These are phyloP conservation scores for Xylariaceae sp. DNA, from an alignment of 2,329 filamentous ascomycete species.

Conservation along the genomic window DNA sequence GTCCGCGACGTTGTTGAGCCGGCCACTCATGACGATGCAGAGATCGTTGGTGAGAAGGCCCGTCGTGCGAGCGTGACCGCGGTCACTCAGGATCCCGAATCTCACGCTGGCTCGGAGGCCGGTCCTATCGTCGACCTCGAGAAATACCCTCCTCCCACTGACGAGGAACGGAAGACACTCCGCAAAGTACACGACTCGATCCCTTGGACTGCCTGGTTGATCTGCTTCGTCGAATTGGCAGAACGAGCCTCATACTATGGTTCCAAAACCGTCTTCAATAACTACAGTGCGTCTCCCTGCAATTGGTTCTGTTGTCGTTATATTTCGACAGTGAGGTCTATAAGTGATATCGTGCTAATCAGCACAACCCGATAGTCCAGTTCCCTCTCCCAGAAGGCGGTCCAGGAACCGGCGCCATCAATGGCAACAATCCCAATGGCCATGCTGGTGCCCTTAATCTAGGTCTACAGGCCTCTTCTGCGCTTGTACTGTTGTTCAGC, in stretches of 20 bases:
- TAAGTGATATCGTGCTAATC: background rate
- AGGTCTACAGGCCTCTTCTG: constrained; percentile 47
- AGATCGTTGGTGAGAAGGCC: constrained; percentile 2
- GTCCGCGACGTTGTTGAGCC: constrained; percentile 2
- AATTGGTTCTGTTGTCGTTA: background rate
- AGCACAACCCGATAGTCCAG: constrained; percentile 38
- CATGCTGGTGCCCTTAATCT: constrained; percentile 36
- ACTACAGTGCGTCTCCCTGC: constrained; percentile 33
- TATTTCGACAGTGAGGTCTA: background rate
- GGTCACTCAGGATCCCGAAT: constrained; percentile 1
- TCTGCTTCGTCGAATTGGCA: constrained; percentile 50
- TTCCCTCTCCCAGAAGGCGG: constrained; percentile 35
- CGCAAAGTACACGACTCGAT: constrained; percentile 46
- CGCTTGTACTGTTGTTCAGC: constrained; percentile 43
- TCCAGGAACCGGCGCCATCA: constrained; percentile 39
- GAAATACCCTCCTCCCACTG: constrained; percentile 38
- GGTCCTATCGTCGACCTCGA: constrained; percentile 22
- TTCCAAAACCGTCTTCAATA: constrained; percentile 48
- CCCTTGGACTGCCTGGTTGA: constrained; percentile 42
- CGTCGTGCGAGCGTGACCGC: background rate
- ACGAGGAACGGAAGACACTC: constrained; percentile 44
- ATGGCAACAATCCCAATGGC: constrained; percentile 30
- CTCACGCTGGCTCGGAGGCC: constrained; percentile 12
- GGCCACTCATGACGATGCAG: background rate
- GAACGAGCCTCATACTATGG: constrained; percentile 55